These are phyloP conservation scores for Spencermartinsiella europaea DNA, from an alignment of 805 yeast genomes.

Conservation along the genomic window DNA sequence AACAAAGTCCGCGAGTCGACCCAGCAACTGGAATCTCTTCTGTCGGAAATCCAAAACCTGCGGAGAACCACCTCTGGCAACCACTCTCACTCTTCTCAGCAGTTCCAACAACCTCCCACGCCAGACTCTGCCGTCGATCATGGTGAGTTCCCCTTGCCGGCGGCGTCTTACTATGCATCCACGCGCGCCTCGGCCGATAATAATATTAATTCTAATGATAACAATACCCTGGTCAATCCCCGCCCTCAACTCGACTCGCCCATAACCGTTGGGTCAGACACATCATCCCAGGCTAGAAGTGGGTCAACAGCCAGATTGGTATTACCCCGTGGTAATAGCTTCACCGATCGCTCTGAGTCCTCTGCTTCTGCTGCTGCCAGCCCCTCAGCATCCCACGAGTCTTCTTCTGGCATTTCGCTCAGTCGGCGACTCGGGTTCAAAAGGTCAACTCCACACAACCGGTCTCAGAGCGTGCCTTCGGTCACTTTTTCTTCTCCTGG, in stretches of 20 bases:
- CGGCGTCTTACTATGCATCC: background rate
- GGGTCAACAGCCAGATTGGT: background rate
- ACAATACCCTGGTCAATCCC: background rate
- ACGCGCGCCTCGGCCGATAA: background rate
- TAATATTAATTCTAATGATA: background rate
- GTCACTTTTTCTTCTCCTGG: background rate
- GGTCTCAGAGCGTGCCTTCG: background rate
- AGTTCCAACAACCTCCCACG: background rate
- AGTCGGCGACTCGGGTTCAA: background rate
- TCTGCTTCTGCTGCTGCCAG: background rate
- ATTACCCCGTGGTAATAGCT: no score
- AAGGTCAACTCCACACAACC: background rate
- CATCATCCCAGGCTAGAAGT: background rate
- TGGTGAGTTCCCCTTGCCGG: background rate
- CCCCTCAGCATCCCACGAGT: no score
- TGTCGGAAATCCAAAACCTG: conserved; percentile 15
- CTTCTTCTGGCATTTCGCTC: background rate
- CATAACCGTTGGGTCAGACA: background rate
- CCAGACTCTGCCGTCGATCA: background rate
- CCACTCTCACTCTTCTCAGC: no score
- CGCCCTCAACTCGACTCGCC: background rate
- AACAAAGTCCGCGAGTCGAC: conserved; percentile 16
- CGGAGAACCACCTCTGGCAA: conserved; percentile 13
- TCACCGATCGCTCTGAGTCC: conserved; percentile 2
- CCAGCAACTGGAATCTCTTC: conserved; percentile 15